Base-by-base conservation (phyloP, 768 basidiomycete species). In the Xerocomellus amylosporus region DNA sequence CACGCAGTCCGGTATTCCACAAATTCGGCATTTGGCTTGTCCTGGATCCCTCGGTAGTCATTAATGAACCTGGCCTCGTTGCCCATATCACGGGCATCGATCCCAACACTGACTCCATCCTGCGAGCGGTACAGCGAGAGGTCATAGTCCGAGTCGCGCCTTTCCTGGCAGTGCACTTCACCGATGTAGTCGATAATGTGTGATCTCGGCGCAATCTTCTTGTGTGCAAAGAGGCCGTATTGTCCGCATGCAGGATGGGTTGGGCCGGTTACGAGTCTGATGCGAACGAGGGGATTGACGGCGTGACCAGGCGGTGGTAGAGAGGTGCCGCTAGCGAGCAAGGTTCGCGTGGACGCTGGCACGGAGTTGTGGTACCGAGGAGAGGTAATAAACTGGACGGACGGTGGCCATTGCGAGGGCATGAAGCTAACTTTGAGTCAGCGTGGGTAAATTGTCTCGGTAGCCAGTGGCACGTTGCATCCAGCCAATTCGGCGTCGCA, bases 31-130 rank as follows among this genome's bases (percentile, higher is more conserved):
- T 93, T 93, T 5, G 90, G 84, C 65, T 75, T 85, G 22, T 70
- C 67, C 46, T 67, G 73, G n/a, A 93, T 76, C 3, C 92, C 90
- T 51, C 94, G 80, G 71, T 87, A 98, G 74, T 96, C 94, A 62
- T 97, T 97, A 54, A 92, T 77, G 66, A 96, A 94, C 63, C 94
- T 77, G 1, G 87, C 87, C 69, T 93, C 90, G 71, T 95, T 97
- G 28, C 94, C 94, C 75, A 81, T 81, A 3, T 41, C 60, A 28
- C 75, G 75, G 19, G 93, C 92, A 67, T 97, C 93, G 38, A 90
- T 76, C 2, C 92, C 93, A 19, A 94, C 80, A 63, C 76, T 86
- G 38, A 80, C 64, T 8, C 82, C 83, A 48, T 78, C 75, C 53
- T 74, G 71, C 46, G 79, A 72, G 34, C 84, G 86, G 67, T 80